Percentiles rank a stretch among this genome's conserved stretches.
phyloP scores from a whole-genome alignment of 2,329 filamentous ascomycete species.

The Alternaria dauci region DNA sequence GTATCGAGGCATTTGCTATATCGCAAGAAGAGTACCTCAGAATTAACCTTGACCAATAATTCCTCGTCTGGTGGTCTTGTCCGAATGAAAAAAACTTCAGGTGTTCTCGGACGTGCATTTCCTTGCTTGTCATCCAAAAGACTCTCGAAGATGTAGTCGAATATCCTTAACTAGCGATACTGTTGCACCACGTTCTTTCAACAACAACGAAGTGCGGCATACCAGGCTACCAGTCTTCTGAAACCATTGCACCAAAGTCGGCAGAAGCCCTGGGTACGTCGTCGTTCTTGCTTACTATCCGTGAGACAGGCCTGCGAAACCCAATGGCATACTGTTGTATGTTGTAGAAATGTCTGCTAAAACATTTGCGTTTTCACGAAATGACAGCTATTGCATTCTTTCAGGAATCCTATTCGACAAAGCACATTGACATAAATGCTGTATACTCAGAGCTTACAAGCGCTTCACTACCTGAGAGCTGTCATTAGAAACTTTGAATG shows the following conservation, averaged over 20 bases:
- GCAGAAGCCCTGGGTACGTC: neutral
- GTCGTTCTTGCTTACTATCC: neutral
- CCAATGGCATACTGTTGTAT: neutral
- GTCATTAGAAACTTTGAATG: neutral
- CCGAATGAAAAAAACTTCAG: rapidly evolving
- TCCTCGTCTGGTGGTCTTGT: neutral
- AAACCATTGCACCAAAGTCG: neutral
- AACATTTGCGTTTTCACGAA: neutral
- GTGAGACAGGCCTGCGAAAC: neutral
- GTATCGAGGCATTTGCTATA: neutral
- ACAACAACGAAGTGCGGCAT: neutral
- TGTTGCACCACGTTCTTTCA: neutral
- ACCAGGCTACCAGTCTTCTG: neutral
- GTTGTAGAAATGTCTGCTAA: neutral
- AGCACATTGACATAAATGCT: neutral
- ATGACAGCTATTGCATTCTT: too few relatives aligned
- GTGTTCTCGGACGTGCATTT: neutral
- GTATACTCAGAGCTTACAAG: neutral
- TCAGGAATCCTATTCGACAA: neutral
- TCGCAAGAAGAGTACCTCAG: neutral
- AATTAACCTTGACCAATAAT: neutral
- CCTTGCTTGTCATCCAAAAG: neutral
- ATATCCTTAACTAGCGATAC: neutral
- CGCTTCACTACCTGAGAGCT: neutral
- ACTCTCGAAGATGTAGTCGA: rapidly evolving